phyloP scores from a whole-genome alignment of 2,329 filamentous ascomycete genomes.

The Pseudogymnoascus sp. region DNA sequence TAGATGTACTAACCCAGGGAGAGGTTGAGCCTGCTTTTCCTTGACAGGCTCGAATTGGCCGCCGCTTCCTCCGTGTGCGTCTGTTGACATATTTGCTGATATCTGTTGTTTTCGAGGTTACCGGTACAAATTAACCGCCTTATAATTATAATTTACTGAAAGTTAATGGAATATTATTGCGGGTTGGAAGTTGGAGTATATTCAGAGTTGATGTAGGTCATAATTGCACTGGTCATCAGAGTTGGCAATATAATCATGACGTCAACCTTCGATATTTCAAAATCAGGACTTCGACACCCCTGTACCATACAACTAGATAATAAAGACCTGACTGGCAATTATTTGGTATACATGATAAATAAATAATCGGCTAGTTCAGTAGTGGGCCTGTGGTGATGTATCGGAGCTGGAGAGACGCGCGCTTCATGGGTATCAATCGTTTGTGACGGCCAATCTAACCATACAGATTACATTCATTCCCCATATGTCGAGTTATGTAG shows the following conservation, averaged over 20 bases:
- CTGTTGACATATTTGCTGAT: neutral
- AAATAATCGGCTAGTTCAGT: neutral
- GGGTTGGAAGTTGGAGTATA: too few species aligned
- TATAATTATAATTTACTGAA: neutral
- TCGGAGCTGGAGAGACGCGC: too few species aligned
- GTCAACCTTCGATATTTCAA: neutral
- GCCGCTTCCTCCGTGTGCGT: neutral
- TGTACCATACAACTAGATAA: neutral
- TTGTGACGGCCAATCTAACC: too few species aligned
- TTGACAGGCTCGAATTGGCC: slow-evolving; percentile 7
- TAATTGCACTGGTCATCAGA: neutral
- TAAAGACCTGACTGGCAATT: neutral
- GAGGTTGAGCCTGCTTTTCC: neutral
- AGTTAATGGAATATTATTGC: neutral
- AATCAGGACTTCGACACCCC: neutral
- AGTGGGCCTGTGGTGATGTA: too few species aligned
- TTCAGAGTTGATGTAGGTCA: neutral
- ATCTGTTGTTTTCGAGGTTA: neutral
- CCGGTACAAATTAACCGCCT: neutral
- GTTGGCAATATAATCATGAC: neutral
- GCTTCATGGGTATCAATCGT: too few species aligned
- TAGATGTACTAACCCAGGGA: slow-evolving; percentile 2
- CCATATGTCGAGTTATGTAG: neutral
- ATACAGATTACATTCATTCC: too few species aligned
- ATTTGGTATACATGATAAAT: neutral